These are phyloP conservation scores for Amanita molliuscula DNA, from an alignment of 768 basidiomycete genomes.

Conservation along the genomic window DNA sequence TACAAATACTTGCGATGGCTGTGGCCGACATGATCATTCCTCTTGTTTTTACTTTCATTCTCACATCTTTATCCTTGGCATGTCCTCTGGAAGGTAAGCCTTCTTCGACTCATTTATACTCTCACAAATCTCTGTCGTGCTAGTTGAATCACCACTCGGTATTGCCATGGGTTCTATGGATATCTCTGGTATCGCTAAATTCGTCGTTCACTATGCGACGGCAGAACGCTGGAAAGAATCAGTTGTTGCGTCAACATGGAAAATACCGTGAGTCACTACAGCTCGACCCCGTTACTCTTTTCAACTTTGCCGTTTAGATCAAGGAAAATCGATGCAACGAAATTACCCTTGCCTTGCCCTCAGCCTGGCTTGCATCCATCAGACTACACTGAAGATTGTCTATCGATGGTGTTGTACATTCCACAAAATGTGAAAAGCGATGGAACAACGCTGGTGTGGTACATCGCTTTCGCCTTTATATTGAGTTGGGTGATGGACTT, in stretches of 20 bases:
- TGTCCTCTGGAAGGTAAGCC: constrained; percentile 19
- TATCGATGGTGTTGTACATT: constrained; percentile 69
- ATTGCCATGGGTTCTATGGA: constrained; percentile 42
- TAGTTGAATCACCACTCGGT: constrained; percentile 40
- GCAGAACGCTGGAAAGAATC: constrained; percentile 55
- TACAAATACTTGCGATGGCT: neutral
- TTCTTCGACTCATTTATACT: constrained; percentile 28
- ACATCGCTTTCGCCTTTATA: constrained; percentile 12
- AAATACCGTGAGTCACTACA: constrained; percentile 40
- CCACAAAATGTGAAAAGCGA: constrained; percentile 30
- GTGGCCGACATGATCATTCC: neutral
- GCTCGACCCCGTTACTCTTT: neutral
- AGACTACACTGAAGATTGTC: constrained; percentile 65
- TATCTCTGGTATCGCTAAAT: constrained; percentile 40
- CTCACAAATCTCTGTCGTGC: constrained; percentile 20
- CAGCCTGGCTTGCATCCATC: constrained; percentile 44
- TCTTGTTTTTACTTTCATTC: constrained; percentile 13
- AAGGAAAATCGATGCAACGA: constrained; percentile 36
- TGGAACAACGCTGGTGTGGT: constrained; percentile 55
- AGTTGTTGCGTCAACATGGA: constrained; percentile 42
- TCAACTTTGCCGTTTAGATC: constrained; percentile 26
- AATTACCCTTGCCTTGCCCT: constrained; percentile 62
- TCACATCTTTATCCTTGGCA: constrained; percentile 20
- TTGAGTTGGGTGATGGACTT: neutral
- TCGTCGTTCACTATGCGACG: constrained; percentile 56